Conservation (phyloP, 805 yeast genomes). For the Yamadazyma ubonensis region DNA sequence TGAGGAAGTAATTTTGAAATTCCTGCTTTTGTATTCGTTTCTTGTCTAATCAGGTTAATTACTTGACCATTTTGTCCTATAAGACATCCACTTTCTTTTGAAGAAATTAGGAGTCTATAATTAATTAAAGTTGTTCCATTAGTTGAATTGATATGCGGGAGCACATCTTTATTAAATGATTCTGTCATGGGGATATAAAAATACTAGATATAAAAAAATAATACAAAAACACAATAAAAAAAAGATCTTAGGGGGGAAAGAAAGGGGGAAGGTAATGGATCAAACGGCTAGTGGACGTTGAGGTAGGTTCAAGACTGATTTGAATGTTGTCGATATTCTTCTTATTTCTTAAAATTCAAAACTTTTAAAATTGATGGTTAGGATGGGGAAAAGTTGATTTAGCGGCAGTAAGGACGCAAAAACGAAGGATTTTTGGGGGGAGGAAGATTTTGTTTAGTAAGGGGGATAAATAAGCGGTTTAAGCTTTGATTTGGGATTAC, state of each 20-base stretch:
- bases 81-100: conserved; percentile 86
- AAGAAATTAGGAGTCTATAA: conserved; percentile 64
- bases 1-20: conserved; percentile 79
- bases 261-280: background rate
- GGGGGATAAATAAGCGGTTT: background rate
- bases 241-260: background rate
- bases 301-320: background rate
- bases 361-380: background rate
- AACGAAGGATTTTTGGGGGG: background rate
- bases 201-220: conserved; percentile 5
- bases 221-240: conserved; percentile 8
- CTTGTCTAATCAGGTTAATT: conserved; percentile 71
- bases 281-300: background rate
- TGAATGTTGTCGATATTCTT: background rate
- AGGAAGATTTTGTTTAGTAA: background rate
- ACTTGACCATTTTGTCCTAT: conserved; percentile 84
- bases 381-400: background rate
- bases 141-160: conserved; percentile 10
- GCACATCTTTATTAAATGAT: conserved; percentile 1
- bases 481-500: no score
- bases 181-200: conserved; percentile 4
- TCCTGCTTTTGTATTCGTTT: conserved; percentile 80
- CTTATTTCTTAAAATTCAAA: background rate
- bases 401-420: background rate
- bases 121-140: conserved; percentile 35